These are phyloP conservation scores for Lasiodiplodia sp. DNA, from an alignment of 2,329 filamentous ascomycete genomes.

Conservation along the genomic window DNA sequence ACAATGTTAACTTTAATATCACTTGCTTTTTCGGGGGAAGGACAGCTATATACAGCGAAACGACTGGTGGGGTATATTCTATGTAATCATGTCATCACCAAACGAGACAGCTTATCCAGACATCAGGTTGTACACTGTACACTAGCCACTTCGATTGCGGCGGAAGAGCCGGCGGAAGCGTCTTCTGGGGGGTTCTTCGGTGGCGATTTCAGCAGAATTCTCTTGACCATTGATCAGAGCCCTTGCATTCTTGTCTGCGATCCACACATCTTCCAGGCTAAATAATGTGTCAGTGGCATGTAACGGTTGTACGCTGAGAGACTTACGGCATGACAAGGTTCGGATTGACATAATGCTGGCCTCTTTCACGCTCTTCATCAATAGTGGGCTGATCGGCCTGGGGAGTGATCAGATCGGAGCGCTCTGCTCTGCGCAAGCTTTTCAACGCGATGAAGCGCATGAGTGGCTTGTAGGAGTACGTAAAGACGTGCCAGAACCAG, in stretches of 20 bases:
- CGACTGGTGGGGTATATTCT: conserved; percentile 25
- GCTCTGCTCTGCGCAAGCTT: conserved; percentile 74
- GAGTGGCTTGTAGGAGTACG: conserved; percentile 81
- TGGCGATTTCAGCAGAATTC: neutral
- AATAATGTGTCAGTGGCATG: conserved; percentile 29
- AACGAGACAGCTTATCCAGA: neutral
- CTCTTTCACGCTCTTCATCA: conserved; percentile 76
- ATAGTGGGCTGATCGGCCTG: conserved; percentile 61
- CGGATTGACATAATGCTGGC: conserved; percentile 76
- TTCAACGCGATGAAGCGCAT: conserved; percentile 91
- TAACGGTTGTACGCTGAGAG: neutral
- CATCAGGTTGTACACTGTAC: conserved; percentile 6
- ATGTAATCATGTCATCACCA: neutral
- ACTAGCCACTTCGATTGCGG: conserved; percentile 15
- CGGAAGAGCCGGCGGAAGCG: conserved; percentile 19
- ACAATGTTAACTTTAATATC: neutral
- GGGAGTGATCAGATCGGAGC: conserved; percentile 50
- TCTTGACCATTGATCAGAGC: conserved; percentile 7
- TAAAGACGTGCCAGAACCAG: conserved; percentile 89
- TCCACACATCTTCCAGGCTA: conserved; percentile 75
- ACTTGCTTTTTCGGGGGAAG: neutral
- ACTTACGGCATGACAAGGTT: conserved; percentile 73
- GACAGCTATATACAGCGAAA: conserved; percentile 5
- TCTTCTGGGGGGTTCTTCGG: neutral
- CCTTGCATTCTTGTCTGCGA: conserved; percentile 46